phyloP scores from a whole-genome alignment of 2,329 filamentous ascomycete species.

The Beauveria asiatica region DNA sequence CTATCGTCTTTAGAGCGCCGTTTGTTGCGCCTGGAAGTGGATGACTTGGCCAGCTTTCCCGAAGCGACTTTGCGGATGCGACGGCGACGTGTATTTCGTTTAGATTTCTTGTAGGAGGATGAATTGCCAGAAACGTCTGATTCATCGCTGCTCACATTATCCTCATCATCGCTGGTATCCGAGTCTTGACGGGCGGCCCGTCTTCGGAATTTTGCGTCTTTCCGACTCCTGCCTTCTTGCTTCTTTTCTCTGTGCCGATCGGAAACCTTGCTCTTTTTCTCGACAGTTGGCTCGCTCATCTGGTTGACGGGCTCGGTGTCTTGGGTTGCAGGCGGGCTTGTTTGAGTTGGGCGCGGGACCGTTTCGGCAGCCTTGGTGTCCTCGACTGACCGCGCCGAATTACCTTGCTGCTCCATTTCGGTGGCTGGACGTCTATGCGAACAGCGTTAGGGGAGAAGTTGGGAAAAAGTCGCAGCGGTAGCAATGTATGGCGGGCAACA shows the following conservation, averaged over 20 bases:
- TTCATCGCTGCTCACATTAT: neutral
- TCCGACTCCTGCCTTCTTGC: neutral
- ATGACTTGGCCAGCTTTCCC: constrained; percentile 1
- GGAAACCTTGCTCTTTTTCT: neutral
- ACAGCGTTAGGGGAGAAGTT: neutral
- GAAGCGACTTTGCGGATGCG: neutral
- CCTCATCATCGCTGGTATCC: neutral
- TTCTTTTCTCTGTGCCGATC: neutral
- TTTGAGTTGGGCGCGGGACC: neutral
- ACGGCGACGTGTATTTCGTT: neutral
- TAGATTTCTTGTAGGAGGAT: neutral
- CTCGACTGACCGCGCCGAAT: neutral
- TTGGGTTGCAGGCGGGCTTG: neutral
- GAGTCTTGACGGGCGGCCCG: neutral
- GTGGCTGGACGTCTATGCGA: neutral
- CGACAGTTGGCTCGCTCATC: neutral
- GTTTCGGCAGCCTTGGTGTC: constrained; percentile 2
- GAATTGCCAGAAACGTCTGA: constrained; percentile 3
- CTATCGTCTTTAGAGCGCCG: constrained; percentile 4
- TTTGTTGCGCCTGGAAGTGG: neutral
- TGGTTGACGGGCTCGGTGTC: neutral
- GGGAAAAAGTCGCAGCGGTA: neutral
- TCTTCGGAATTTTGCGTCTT: neutral
- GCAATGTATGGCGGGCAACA: neutral
- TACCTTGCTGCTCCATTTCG: constrained; percentile 5